phyloP scores from a whole-genome alignment of 257 asterid genomes.

The Solanum chmielewskii region DNA sequence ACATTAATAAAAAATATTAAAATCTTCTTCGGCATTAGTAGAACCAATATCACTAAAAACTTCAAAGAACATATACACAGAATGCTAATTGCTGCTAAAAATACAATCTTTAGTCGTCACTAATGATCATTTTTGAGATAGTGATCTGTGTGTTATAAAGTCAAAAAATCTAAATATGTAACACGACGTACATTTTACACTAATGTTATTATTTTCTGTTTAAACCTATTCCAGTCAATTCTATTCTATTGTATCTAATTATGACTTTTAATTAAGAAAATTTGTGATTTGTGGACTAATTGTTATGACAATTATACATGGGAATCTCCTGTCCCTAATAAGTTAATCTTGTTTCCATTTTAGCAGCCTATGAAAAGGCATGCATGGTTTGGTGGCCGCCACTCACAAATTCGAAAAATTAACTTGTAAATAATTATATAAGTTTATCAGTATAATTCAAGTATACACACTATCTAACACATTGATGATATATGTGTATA shows the following conservation, averaged over 20 bases:
- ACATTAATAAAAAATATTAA: no score
- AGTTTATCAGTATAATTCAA: background rate
- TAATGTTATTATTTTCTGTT: background rate
- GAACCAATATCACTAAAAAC: no score
- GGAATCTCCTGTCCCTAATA: background rate
- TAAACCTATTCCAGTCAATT: background rate
- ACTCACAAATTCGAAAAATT: background rate
- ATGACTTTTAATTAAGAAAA: background rate
- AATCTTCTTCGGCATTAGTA: no score
- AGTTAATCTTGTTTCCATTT: background rate
- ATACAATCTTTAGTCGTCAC: no score
- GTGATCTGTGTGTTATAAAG: no score
- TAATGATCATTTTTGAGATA: no score
- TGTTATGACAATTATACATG: background rate
- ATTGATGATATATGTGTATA: no score
- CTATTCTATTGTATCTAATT: background rate
- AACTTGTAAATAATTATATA: no score
- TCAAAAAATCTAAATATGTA: background rate
- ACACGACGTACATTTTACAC: background rate
- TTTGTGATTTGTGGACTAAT: background rate
- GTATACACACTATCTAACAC: background rate
- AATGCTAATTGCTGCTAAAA: no score
- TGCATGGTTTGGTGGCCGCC: background rate
- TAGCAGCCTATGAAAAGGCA: background rate
- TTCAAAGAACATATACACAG: no score